A percentile compares a stretch with the other conserved stretches of the same genome.
phyloP scores from a whole-genome alignment of 2,329 filamentous ascomycete genomes.

The Fusarium proliferatum region DNA sequence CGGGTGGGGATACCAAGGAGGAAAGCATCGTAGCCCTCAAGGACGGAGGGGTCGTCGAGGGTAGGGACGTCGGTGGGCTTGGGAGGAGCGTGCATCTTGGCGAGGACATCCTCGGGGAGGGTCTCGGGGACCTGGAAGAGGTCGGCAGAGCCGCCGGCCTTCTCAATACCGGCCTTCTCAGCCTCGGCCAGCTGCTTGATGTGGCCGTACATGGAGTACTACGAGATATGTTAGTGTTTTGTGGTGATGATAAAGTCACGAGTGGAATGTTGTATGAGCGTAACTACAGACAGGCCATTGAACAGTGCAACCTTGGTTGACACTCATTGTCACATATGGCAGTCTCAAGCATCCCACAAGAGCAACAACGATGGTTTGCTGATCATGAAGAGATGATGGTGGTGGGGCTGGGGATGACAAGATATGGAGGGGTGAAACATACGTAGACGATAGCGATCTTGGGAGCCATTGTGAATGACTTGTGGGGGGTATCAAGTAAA shows the following conservation, averaged over 20 bases:
- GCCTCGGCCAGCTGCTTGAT: conserved; percentile 85
- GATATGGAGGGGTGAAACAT: conserved; percentile 53
- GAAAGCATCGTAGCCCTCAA: conserved; percentile 86
- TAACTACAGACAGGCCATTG: neutral
- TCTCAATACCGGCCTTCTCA: conserved; percentile 89
- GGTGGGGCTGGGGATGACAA: conserved; percentile 2
- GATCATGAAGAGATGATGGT: conserved; percentile 6
- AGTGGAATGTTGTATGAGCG: neutral
- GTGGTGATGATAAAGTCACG: neutral
- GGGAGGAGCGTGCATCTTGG: conserved; percentile 89
- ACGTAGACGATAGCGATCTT: conserved; percentile 93
- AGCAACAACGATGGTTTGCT: conserved; percentile 1
- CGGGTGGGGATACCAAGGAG: conserved; percentile 95
- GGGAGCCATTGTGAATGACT: conserved; percentile 76
- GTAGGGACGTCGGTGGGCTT: conserved; percentile 77
- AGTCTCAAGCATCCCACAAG: neutral
- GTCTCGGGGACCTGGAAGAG: conserved; percentile 93
- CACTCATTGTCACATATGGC: neutral
- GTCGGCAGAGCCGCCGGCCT: conserved; percentile 83
- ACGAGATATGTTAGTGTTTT: conserved; percentile 20
- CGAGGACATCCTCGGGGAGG: conserved; percentile 82
- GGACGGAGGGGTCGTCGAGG: conserved; percentile 65
- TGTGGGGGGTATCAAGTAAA: conserved; percentile 25
- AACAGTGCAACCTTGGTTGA: neutral
- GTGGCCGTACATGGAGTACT: conserved; percentile 97